Conservation (phyloP, 1,284 basidiomycete genomes). For the Sporisorium iseilematis-ciliati region DNA sequence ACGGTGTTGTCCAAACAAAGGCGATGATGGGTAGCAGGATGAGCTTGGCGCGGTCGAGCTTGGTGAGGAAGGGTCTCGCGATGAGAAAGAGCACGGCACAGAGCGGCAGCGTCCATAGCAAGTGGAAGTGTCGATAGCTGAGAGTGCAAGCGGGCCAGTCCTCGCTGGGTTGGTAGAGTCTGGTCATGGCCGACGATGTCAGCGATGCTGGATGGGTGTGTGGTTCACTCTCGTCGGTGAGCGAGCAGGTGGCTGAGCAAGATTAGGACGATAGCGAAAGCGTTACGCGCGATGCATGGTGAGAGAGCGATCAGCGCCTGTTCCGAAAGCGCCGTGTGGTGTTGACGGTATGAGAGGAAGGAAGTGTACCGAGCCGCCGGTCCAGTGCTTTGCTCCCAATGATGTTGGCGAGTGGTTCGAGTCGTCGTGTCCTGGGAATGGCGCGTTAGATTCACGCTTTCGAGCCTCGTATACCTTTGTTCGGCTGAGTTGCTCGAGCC, state of each 20-base stretch:
- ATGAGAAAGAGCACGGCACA: constrained; percentile 47
- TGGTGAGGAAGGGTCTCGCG: constrained; percentile 56
- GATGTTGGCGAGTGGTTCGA: no score
- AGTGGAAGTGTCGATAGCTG: constrained; percentile 59
- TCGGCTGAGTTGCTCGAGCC: no score
- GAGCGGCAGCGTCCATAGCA: constrained; percentile 60
- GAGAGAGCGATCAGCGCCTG: background rate
- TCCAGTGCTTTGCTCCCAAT: background rate
- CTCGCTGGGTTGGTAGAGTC: constrained; percentile 20
- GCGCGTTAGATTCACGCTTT: no score
- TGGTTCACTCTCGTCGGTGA: background rate
- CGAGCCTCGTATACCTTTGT: no score
- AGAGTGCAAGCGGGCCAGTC: constrained; percentile 53
- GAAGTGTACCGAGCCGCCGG: constrained; percentile 1
- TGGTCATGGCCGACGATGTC: constrained; percentile 11
- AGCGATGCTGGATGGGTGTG: background rate
- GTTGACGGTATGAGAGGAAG: background rate
- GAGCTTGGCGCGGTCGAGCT: constrained; percentile 59
- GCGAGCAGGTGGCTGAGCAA: background rate
- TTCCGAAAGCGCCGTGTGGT: background rate
- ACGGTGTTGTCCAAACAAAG: constrained; percentile 64
- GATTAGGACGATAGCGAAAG: background rate
- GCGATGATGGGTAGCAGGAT: constrained; percentile 60
- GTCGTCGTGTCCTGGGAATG: no score
- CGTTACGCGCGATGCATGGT: constrained; percentile 4